Evolutionary conservation across 805 yeast genomes (phyloP), one percentile per base, ranked within the genome.

Genomic region (Sugiyamaella boreocaroliniensis): DNA sequence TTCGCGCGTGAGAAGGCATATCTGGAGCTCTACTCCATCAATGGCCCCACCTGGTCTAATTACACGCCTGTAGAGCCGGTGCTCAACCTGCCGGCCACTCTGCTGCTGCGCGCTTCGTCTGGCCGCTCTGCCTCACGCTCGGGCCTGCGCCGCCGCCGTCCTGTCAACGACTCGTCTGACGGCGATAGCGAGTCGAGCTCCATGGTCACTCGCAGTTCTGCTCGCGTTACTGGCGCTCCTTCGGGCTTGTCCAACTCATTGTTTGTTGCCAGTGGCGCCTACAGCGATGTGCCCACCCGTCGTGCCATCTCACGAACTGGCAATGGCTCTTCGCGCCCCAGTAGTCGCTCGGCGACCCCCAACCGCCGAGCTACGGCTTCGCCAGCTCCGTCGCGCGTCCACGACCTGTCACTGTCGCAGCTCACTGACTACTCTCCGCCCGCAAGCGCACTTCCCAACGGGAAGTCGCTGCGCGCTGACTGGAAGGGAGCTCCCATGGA

Each of bases 401-500:
- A 72, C 55, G 76, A 72, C 54, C 59, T 68, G 41, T 64, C 62
- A 44, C 50, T 56, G 47, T 59, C 61, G 22, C 67, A 69, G 55
- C 57, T 90, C 52, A 89, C 89, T 40, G 96, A 89, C 68, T 89
- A 76, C 68, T 81, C 88, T n/a, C 97, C 97, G 2, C 75, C 85
- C 16, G 59, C 80, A 12, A 62, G 74, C 1, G 75, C 85, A 0
- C 73, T 90, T 56, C 95, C 96, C 4, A 61, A 80, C 62, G 72
- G 77, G 52, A 82, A 85, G 71, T 82, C 88, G 58, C 75, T 90
- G 61, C 85, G 85, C 65, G 86, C 95, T 37, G 98, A 92, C 68
- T 92, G 99, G 99, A 92, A 90, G 72, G 99, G 98, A 10, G 95
- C 89, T 62, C 95, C 97, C 40, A 89, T 92, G 97, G 95, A 87